Conservation (phyloP, 306 rosid genomes). For the Malus domestica region DNA sequence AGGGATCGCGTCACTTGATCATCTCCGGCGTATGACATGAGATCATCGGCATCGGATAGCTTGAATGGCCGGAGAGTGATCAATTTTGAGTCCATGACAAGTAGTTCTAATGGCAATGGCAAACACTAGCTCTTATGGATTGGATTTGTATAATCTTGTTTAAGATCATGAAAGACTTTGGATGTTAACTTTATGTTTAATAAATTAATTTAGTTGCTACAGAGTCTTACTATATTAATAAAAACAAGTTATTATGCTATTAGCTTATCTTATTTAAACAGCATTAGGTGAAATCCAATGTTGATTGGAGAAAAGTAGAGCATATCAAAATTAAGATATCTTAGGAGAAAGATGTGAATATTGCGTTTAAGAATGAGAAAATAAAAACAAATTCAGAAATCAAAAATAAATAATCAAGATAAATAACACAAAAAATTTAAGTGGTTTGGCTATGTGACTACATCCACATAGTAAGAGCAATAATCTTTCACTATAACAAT, state of each 20-base stretch:
- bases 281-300: background rate
- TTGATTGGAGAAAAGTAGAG: background rate
- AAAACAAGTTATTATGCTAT: background rate
- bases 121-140: background rate
- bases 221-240: background rate
- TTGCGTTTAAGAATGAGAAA: too few relatives aligned
- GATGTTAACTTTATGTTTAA: background rate
- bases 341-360: background rate
- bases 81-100: constrained; percentile 16
- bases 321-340: background rate
- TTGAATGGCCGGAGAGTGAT: constrained; percentile 42
- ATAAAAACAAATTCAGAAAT: too few relatives aligned
- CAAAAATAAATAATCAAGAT: too few relatives aligned
- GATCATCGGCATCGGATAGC: constrained; percentile 43
- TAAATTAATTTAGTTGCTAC: background rate
- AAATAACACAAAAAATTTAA: too few relatives aligned
- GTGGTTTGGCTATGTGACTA: too few relatives aligned
- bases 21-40: constrained; percentile 56
- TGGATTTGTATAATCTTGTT: too few relatives aligned
- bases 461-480: too few relatives aligned
- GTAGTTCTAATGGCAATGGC: background rate
- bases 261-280: background rate
- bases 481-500: too few relatives aligned
- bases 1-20: constrained; percentile 29
- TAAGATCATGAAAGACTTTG: background rate